These are phyloP conservation scores for Acorus gramineus DNA, from an alignment of 106 monocot species.

Conservation along the genomic window DNA sequence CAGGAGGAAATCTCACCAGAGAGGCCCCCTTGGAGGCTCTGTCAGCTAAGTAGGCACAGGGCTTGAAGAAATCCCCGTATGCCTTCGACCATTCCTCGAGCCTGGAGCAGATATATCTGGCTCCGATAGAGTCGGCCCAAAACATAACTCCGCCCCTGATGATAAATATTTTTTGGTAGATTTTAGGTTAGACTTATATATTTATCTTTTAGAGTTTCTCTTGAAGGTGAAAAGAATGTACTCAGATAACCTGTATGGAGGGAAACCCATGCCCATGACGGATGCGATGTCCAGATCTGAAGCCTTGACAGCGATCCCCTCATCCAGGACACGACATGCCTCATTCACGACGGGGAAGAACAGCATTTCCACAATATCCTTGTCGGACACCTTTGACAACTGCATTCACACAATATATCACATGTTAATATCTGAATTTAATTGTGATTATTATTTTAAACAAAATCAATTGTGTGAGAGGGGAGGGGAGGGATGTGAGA, in stretches of 20 bases:
- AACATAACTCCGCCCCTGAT: constrained; percentile 80
- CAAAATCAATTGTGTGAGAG: too few relatives aligned
- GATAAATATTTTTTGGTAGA: not conserved
- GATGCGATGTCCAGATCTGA: constrained; percentile 90
- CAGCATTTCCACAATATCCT: constrained; percentile 84
- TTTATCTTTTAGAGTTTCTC: not conserved
- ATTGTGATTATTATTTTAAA: too few relatives aligned
- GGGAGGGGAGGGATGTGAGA: too few relatives aligned
- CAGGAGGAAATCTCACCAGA: constrained; percentile 31
- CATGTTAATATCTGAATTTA: not conserved
- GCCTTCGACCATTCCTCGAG: constrained; percentile 56
- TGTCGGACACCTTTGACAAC: constrained; percentile 55
- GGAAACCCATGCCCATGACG: constrained; percentile 95
- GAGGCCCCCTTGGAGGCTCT: constrained; percentile 58
- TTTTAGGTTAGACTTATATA: not conserved
- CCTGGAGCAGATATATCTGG: constrained; percentile 51
- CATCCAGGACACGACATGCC: constrained; percentile 83
- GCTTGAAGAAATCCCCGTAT: constrained; percentile 80
- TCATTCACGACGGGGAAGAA: constrained; percentile 94
- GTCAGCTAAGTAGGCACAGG: constrained; percentile 53
- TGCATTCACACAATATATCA: constrained; percentile 17
- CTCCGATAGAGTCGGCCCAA: constrained; percentile 80
- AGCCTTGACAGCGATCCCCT: constrained; percentile 85
- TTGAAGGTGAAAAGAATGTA: not conserved
- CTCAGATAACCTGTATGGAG: constrained; percentile 61